Percentiles rank a stretch among this genome's conserved stretches.
These are phyloP conservation scores for Fusarium circinatum DNA, from an alignment of 2,329 filamentous ascomycete genomes.

Conservation along the genomic window DNA sequence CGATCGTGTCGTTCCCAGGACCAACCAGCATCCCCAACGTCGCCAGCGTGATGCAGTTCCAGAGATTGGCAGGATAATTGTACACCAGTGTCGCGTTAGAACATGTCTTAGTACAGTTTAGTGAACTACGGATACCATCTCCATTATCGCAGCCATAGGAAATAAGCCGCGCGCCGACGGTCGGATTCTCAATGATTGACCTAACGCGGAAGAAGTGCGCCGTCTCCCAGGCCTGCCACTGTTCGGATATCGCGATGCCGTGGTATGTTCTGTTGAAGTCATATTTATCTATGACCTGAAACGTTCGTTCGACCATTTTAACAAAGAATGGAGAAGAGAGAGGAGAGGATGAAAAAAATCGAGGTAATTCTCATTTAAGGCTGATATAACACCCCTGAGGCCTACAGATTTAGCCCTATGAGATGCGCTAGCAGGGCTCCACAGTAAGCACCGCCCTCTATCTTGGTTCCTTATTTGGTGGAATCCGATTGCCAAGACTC, in stretches of 20 bases:
- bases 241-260: not conserved
- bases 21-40: not conserved
- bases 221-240: conserved; percentile 11
- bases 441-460: not conserved
- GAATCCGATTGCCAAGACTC: not conserved
- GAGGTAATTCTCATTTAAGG: not conserved
- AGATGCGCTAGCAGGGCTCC: not conserved
- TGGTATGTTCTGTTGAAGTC: not conserved
- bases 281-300: not conserved
- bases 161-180: not conserved
- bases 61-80: not conserved
- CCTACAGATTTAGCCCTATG: not conserved
- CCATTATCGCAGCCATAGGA: not conserved
- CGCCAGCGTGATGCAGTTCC: not conserved
- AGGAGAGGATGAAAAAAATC: not conserved
- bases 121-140: fast-evolving
- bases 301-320: not conserved
- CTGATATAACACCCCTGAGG: not conserved
- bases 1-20: not conserved
- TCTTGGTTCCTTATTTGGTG: not conserved
- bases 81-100: not conserved
- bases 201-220: not conserved
- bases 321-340: not conserved
- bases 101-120: not conserved
- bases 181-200: not conserved